Conservation (phyloP, 306 rosid species). For the Pterocarpus macrocarpus region DNA sequence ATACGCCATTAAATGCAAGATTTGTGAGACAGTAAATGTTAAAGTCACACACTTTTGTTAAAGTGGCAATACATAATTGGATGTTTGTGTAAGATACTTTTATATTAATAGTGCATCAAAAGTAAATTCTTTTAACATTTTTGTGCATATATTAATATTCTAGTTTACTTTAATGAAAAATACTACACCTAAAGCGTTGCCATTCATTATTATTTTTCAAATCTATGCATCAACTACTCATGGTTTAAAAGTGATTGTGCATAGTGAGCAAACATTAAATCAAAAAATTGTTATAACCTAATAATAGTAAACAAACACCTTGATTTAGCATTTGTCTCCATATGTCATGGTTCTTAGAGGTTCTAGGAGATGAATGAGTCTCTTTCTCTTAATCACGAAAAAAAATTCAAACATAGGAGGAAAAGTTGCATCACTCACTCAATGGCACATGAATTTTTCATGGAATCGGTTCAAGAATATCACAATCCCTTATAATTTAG, state of each 20-base stretch:
- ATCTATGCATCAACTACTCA: background rate
- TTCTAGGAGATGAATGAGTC: conserved; percentile 68
- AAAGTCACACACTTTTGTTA: too few species aligned
- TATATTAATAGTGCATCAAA: too few species aligned
- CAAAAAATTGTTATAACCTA: background rate
- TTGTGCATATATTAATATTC: too few species aligned
- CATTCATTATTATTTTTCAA: background rate
- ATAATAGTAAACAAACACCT: conserved; percentile 48
- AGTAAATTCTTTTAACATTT: too few species aligned
- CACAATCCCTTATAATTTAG: conserved; percentile 18
- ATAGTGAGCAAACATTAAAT: background rate
- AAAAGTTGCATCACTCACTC: conserved; percentile 38
- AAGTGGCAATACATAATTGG: too few species aligned
- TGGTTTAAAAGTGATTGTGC: background rate
- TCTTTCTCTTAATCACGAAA: conserved; percentile 52
- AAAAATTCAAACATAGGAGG: conserved; percentile 47
- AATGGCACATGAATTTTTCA: conserved; percentile 9
- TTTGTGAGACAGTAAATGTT: too few species aligned
- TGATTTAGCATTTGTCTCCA: conserved; percentile 49
- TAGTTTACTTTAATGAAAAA: background rate
- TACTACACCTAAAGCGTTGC: background rate
- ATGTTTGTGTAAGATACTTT: too few species aligned
- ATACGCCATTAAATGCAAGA: too few species aligned
- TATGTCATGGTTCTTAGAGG: conserved; percentile 62
- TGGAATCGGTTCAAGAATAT: conserved; percentile 14